Base-by-base conservation (phyloP, 495 filamentous ascomycete species). In the Staphylotrichum longicolle region DNA sequence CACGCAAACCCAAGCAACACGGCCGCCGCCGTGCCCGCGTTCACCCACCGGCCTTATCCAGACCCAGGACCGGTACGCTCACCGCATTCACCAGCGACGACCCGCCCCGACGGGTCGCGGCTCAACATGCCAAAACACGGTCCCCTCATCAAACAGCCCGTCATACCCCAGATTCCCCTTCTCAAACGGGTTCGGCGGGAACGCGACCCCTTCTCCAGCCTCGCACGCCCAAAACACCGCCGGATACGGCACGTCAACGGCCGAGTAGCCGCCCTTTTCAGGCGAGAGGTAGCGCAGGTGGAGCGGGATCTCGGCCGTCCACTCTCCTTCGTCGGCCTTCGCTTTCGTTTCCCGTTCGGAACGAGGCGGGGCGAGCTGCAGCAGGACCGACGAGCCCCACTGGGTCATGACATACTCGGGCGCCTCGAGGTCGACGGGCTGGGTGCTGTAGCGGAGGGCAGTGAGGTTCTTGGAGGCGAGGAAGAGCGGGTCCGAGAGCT, bases 141-240 rank as follows among this genome's bases (percentile, higher is more conserved):
- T 96, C 50, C 83, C 78, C 20, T 86, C 82, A 4, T 84, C 86
- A 71, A 98, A 97, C 32, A 95, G 71, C 1, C 83, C 87, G 57
- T 98, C 94, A 75, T 93, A 98, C 15, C 93, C 94, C 27, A 98
- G 72, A 71, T 90, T 85, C 33, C 78, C 78, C 15, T 89, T 78
- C 72, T 97, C 94, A 70, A 98, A 98, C 2, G 94, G 94, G 68
- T 86, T 96, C 5, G 78, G 84, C 0, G 81, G 73, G 79, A 96
- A 89, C 73, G 89, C 86, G 1, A 81, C 83, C 32, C 82, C 89
- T 47, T 90, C 88, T 44, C 90, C 85, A 30, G 85, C 83, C 3
- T 81, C 79, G 70, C 94, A 98, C 2, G 92, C 94, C 93, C 93
- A 98, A 78, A 98, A 98, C 2, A 97, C 82, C 3, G 86, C 82